These are phyloP conservation scores for Artomyces pyxidatus DNA, from an alignment of 768 basidiomycete genomes.

Conservation along the genomic window DNA sequence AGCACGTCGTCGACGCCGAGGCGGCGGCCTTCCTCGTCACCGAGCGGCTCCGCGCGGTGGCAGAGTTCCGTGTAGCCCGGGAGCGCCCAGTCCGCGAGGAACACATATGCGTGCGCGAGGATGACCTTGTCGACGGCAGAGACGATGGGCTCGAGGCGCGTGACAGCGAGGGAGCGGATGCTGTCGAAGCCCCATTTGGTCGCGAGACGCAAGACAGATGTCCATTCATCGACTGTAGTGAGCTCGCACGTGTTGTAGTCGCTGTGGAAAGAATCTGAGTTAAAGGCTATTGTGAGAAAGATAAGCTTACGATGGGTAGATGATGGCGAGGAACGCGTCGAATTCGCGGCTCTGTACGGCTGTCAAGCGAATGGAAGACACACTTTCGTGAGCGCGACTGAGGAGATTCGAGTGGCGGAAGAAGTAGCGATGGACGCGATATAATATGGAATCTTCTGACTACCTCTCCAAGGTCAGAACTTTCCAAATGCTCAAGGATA, in stretches of 20 bases:
- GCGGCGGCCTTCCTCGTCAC: not conserved
- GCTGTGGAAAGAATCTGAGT: too few relatives aligned
- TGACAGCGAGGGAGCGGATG: slow-evolving; percentile 8
- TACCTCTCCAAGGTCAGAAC: not conserved
- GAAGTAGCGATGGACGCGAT: slow-evolving; percentile 13
- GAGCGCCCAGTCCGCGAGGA: slow-evolving; percentile 1
- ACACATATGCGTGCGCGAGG: slow-evolving; percentile 4
- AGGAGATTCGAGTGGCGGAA: slow-evolving; percentile 3
- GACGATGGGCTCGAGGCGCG: not conserved
- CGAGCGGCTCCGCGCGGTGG: not conserved
- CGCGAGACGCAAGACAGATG: slow-evolving; percentile 8
- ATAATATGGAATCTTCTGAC: slow-evolving; percentile 9
- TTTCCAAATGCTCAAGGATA: not conserved
- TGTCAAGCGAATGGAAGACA: not conserved
- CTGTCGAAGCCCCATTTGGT: slow-evolving; percentile 9
- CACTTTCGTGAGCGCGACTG: too few relatives aligned
- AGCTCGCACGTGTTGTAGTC: slow-evolving; percentile 1
- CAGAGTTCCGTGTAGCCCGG: slow-evolving; percentile 6
- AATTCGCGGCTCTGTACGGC: slow-evolving; percentile 6
- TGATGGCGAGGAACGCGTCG: slow-evolving; percentile 6
- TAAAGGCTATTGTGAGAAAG: too few relatives aligned
- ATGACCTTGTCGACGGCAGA: slow-evolving; percentile 4
- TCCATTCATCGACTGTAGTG: slow-evolving; percentile 8
- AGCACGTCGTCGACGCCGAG: slow-evolving; percentile 7
- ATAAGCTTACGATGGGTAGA: slow-evolving; percentile 11